Percentiles rank a stretch among this genome's conserved stretches.
Conservation (phyloP, 495 filamentous ascomycete species). For the Talaromyces thailandensis region DNA sequence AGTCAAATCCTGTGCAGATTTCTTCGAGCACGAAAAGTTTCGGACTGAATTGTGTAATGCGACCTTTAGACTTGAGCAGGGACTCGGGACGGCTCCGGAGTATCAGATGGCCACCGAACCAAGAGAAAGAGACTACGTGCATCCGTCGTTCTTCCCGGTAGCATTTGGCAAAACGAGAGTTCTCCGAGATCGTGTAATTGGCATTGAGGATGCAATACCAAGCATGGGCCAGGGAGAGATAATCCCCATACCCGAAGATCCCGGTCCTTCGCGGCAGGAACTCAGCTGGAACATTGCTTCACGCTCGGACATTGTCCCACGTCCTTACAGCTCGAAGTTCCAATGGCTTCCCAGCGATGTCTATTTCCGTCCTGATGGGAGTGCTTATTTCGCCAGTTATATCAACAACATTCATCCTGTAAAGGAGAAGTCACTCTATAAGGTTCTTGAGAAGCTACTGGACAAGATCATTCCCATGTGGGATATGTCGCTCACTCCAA, state of each 20-base stretch:
- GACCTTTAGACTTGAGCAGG: conserved; percentile 13
- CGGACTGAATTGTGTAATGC: conserved; percentile 21
- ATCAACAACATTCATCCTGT: conserved; percentile 41
- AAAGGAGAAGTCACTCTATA: conserved; percentile 23
- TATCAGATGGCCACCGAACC: conserved; percentile 13
- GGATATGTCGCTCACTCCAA: conserved; percentile 27
- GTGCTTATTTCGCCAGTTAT: conserved; percentile 30
- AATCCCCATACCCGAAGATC: conserved; percentile 17
- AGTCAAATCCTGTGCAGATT: conserved; percentile 20
- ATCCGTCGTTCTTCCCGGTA: conserved; percentile 36
- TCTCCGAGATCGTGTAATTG: conserved; percentile 17
- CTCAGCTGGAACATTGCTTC: conserved; percentile 33
- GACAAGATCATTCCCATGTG: conserved; percentile 31
- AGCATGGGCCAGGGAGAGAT: conserved; percentile 20
- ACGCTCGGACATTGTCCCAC: conserved; percentile 19
- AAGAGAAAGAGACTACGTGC: conserved; percentile 24
- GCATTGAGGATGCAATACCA: conserved; percentile 17
- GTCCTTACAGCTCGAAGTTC: conserved; percentile 22
- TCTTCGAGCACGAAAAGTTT: conserved; percentile 9
- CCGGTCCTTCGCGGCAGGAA: conserved; percentile 23
- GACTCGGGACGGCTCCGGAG: not conserved
- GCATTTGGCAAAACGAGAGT: conserved; percentile 30
- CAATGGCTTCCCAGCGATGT: conserved; percentile 33
- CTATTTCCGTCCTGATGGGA: conserved; percentile 17
- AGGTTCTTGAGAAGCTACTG: conserved; percentile 32